These are phyloP conservation scores for Diplodia seriata DNA, from an alignment of 2,329 filamentous ascomycete genomes.

Conservation along the genomic window DNA sequence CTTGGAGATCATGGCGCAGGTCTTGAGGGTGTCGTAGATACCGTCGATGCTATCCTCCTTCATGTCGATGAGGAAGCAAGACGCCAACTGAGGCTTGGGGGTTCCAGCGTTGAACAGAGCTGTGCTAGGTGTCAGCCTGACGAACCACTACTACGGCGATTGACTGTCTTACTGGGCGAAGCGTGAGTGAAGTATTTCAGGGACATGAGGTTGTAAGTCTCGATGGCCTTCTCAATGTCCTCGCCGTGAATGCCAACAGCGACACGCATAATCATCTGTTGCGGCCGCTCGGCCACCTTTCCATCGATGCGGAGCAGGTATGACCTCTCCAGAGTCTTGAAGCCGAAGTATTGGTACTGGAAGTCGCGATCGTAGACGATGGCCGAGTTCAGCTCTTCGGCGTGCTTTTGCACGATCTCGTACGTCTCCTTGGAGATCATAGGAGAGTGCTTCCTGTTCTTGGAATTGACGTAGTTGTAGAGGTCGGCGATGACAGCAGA, in stretches of 20 bases:
- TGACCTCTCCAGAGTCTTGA: slow-evolving; percentile 98
- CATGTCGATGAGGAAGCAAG: slow-evolving; percentile 99
- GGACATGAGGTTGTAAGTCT: slow-evolving; percentile 99
- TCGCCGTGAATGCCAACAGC: slow-evolving; percentile 96
- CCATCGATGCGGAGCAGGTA: slow-evolving; percentile 95
- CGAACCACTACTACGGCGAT: background rate
- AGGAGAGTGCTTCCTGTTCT: slow-evolving; percentile 80
- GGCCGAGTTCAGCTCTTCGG: slow-evolving; percentile 96
- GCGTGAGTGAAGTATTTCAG: slow-evolving; percentile 98
- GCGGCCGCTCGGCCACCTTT: slow-evolving; percentile 94
- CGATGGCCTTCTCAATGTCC: slow-evolving; percentile 89
- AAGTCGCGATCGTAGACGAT: slow-evolving; percentile 99
- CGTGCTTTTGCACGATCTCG: slow-evolving; percentile 92
- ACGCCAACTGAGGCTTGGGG: slow-evolving; percentile 91
- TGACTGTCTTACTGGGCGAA: slow-evolving; percentile 63
- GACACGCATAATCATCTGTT: slow-evolving; percentile 99
- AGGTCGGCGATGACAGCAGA: slow-evolving; percentile 93
- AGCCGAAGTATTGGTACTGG: slow-evolving; percentile 99
- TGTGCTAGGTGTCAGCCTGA: background rate
- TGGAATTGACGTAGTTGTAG: slow-evolving; percentile 95
- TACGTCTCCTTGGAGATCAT: slow-evolving; percentile 96
- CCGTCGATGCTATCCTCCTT: slow-evolving; percentile 99
- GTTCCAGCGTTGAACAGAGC: slow-evolving; percentile 98
- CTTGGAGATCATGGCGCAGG: slow-evolving; percentile 99
- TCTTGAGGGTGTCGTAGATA: slow-evolving; percentile 99